Evolutionary conservation across 371 early-diverging fungal species (phyloP).

Genomic region (Aphelidium insulamus): DNA sequence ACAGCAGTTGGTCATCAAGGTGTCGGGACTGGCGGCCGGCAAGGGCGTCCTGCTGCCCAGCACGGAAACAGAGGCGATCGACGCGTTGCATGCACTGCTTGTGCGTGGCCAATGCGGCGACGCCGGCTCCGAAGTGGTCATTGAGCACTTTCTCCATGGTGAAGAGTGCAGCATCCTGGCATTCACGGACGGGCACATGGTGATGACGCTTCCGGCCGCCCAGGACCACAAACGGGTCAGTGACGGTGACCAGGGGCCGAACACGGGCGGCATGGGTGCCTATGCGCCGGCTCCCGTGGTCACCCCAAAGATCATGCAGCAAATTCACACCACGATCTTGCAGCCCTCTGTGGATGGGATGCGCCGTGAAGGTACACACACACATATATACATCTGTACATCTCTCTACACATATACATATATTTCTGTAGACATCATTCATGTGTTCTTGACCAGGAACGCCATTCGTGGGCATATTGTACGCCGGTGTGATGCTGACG

Average conservation of each 20-base stretch:
- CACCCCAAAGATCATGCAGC: conserved; percentile 32
- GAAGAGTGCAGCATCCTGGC: conserved; percentile 78
- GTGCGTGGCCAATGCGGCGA: conserved; percentile 63
- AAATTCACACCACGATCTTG: conserved; percentile 52
- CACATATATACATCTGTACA: not conserved
- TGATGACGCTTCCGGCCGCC: conserved; percentile 65
- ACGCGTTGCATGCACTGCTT: conserved; percentile 68
- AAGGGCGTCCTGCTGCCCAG: conserved; percentile 88
- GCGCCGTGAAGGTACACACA: conserved; percentile 46
- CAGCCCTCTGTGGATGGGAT: conserved; percentile 86
- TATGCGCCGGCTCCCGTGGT: conserved; percentile 89
- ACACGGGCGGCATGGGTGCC: conserved; percentile 97
- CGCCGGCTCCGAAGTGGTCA: conserved; percentile 77
- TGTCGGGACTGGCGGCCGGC: conserved; percentile 89
- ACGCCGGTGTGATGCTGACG: conserved; percentile 90
- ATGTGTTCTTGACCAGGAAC: conserved; percentile 15
- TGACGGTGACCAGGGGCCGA: conserved; percentile 82
- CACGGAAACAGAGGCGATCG: conserved; percentile 60
- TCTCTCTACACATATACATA: not conserved
- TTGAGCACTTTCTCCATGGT: conserved; percentile 83
- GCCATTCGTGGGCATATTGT: conserved; percentile 92
- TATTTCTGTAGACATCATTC: too few species aligned
- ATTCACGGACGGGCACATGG: conserved; percentile 87
- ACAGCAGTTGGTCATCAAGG: too few species aligned
- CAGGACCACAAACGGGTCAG: conserved; percentile 92